Percentiles rank a stretch among this genome's conserved stretches.
Conservation (phyloP, 768 basidiomycete genomes). For the Myochromella boudieri region DNA sequence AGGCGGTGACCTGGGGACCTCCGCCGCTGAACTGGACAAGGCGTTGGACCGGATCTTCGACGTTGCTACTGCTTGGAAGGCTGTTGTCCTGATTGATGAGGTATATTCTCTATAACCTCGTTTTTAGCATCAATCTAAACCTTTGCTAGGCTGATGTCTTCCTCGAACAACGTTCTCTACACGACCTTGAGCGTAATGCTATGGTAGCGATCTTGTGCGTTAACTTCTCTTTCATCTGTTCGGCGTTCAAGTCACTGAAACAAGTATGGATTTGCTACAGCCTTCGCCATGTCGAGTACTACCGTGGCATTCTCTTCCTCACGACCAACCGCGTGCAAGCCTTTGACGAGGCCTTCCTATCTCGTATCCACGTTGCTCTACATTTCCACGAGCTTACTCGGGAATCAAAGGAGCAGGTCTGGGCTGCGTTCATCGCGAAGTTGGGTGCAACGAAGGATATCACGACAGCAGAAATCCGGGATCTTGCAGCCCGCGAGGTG, state of each 20-base stretch:
- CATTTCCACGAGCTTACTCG: conserved; percentile 60
- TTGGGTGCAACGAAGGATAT: conserved; percentile 36
- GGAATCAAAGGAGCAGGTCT: conserved; percentile 55
- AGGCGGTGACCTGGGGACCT: conserved; percentile 52
- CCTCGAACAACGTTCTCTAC: conserved; percentile 62
- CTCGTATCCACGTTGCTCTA: conserved; percentile 64
- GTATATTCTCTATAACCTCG: conserved; percentile 14
- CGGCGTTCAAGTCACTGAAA: conserved; percentile 23
- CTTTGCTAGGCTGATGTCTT: conserved; percentile 58
- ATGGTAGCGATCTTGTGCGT: conserved; percentile 66
- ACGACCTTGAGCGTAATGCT: conserved; percentile 63
- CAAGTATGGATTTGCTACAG: conserved; percentile 24
- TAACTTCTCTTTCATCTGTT: conserved; percentile 10
- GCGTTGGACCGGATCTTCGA: conserved; percentile 44
- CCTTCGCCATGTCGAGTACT: conserved; percentile 58
- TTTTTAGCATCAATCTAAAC: conserved; percentile 1
- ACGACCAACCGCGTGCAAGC: conserved; percentile 58
- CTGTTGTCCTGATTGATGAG: conserved; percentile 55
- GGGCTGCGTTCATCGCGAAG: conserved; percentile 59
- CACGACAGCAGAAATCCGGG: conserved; percentile 39
- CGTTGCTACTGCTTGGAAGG: conserved; percentile 55
- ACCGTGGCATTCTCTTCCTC: conserved; percentile 56
- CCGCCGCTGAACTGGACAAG: conserved; percentile 38
- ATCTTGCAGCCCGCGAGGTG: conserved; percentile 49
- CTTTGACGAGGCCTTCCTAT: conserved; percentile 70